phyloP scores from a whole-genome alignment of 2,329 filamentous ascomycete species.

The Periconia sp. region DNA sequence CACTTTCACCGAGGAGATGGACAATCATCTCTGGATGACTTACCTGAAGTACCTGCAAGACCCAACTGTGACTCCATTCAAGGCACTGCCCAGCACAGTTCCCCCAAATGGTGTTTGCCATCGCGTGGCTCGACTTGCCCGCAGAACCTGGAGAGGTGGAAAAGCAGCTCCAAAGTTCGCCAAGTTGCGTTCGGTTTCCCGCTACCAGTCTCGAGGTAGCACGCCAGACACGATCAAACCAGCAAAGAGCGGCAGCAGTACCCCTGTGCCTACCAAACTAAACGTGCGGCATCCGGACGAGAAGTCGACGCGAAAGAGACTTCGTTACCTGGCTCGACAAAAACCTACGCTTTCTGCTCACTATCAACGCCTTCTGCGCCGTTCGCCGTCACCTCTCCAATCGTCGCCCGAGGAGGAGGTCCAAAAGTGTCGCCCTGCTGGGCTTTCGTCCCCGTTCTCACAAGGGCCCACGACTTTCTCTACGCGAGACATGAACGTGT shows the following conservation, averaged over 20 bases:
- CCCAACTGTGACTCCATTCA: constrained; percentile 67
- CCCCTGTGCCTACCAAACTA: constrained; percentile 48
- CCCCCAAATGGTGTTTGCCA: constrained; percentile 67
- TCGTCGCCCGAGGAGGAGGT: constrained; percentile 40
- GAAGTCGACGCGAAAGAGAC: constrained; percentile 58
- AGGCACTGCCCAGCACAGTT: constrained; percentile 64
- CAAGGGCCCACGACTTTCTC: constrained; percentile 41
- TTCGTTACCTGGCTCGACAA: constrained; percentile 62
- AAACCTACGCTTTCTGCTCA: constrained; percentile 65
- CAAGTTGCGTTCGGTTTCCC: constrained; percentile 18
- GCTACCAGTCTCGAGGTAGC: constrained; percentile 29
- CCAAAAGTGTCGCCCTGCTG: constrained; percentile 25
- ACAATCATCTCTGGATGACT: constrained; percentile 66
- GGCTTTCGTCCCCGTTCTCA: constrained; percentile 42
- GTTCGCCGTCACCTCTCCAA: constrained; percentile 62
- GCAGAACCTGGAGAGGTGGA: constrained; percentile 59
- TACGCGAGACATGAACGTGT: constrained; percentile 54
- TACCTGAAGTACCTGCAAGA: constrained; percentile 68
- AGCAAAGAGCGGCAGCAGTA: constrained; percentile 49
- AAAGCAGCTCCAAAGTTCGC: constrained; percentile 33
- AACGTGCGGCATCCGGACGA: constrained; percentile 59
- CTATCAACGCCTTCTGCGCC: constrained; percentile 63
- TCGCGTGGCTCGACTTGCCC: constrained; percentile 63
- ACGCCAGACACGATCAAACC: constrained; percentile 50
- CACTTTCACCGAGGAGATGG: constrained; percentile 64